phyloP scores from a whole-genome alignment of 768 basidiomycete genomes.

The Neoboletus subvelutipes region DNA sequence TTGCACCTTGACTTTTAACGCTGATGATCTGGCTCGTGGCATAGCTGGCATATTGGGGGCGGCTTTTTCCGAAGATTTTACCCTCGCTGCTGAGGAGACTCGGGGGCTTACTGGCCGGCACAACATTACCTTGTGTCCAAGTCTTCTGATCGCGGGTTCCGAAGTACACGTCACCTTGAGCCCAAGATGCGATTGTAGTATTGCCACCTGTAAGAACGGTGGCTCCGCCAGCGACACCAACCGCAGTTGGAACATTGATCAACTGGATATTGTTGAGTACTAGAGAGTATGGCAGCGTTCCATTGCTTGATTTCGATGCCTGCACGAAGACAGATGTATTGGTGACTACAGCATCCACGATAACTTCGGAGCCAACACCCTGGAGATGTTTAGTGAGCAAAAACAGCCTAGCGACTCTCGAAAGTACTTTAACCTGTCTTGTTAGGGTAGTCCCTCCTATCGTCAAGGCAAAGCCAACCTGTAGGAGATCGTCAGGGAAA shows the following conservation, averaged over 20 bases:
- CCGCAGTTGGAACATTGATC: constrained; percentile 29
- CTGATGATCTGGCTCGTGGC: constrained; percentile 62
- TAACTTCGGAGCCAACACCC: constrained; percentile 31
- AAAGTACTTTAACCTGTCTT: constrained; percentile 29
- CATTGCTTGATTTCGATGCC: constrained; percentile 24
- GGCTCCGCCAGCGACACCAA: constrained; percentile 53
- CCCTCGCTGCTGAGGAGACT: constrained; percentile 55
- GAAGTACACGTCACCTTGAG: constrained; percentile 50
- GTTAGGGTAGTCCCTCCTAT: constrained; percentile 24
- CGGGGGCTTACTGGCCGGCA: constrained; percentile 47
- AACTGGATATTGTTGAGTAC: constrained; percentile 36
- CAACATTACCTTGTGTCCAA: constrained; percentile 52
- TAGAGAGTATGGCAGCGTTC: constrained; percentile 30
- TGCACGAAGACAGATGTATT: constrained; percentile 34
- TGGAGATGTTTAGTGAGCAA: constrained; percentile 3
- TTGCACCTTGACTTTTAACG: constrained; percentile 63
- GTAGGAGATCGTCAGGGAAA: neutral
- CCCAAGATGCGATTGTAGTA: constrained; percentile 43
- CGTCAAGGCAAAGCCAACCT: constrained; percentile 30
- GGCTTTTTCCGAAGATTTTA: constrained; percentile 56
- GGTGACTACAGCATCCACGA: constrained; percentile 33
- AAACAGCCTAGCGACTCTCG: neutral
- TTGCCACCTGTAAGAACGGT: constrained; percentile 57
- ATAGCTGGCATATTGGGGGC: constrained; percentile 63
- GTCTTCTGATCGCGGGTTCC: constrained; percentile 43